A percentile compares a stretch with the other conserved stretches of the same genome.
phyloP scores from a whole-genome alignment of 192 early-diverging fungal species.

The Paraglomus brasilianum region DNA sequence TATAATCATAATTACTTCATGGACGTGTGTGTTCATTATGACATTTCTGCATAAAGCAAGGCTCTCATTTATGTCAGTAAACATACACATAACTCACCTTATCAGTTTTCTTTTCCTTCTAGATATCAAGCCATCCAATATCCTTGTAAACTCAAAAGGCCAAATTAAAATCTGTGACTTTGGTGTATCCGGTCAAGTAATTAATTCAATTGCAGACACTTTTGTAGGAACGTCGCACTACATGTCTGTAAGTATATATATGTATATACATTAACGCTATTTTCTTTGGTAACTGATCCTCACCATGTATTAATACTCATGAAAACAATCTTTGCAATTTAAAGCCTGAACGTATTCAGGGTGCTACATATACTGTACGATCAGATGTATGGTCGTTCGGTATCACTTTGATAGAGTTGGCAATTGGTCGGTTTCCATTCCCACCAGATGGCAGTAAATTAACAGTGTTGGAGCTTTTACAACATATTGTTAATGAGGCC shows the following conservation, averaged over 20 bases:
- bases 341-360: slow-evolving; percentile 77
- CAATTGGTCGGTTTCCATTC: slow-evolving; percentile 71
- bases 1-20: slow-evolving; percentile 7
- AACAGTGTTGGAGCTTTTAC: slow-evolving; percentile 90
- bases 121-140: slow-evolving; percentile 88
- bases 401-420: slow-evolving; percentile 80
- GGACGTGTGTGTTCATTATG: not conserved
- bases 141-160: slow-evolving; percentile 76
- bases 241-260: slow-evolving; percentile 65
- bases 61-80: not conserved
- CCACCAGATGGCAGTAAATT: slow-evolving; percentile 65
- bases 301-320: too few species aligned
- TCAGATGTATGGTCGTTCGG: slow-evolving; percentile 84
- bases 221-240: slow-evolving; percentile 85
- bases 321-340: not conserved
- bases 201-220: slow-evolving; percentile 80
- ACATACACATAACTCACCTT: too few species aligned
- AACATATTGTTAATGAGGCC: slow-evolving; percentile 88
- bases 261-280: not conserved
- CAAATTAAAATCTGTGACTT: slow-evolving; percentile 84
- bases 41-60: not conserved
- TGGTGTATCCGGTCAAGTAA: slow-evolving; percentile 88
- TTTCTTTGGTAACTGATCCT: too few species aligned
- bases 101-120: slow-evolving; percentile 18
- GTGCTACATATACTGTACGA: slow-evolving; percentile 74